Conservation (phyloP, 2,329 filamentous ascomycete species). For the Fusarium sp. region DNA sequence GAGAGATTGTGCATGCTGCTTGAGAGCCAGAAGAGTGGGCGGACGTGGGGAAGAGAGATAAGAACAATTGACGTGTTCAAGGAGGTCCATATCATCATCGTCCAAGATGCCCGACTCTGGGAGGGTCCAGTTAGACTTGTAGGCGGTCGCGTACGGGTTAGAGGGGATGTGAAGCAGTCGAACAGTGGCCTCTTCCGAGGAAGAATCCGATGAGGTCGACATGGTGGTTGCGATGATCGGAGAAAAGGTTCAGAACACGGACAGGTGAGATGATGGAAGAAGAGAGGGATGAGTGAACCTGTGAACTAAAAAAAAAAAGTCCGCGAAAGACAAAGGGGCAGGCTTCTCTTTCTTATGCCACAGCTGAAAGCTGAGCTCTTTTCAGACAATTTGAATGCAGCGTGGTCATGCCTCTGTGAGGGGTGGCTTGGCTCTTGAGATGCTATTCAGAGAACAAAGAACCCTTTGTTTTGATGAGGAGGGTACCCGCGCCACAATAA, state of each 20-base stretch:
- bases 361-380: background rate
- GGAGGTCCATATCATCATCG: slow-evolving; percentile 41
- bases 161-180: slow-evolving; percentile 41
- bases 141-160: slow-evolving; percentile 49
- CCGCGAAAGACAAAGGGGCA: background rate
- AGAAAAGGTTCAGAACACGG: background rate
- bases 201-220: background rate
- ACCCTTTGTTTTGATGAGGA: slow-evolving; percentile 29
- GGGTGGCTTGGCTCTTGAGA: background rate
- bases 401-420: background rate
- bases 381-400: background rate
- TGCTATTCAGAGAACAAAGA: slow-evolving; percentile 45
- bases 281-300: background rate
- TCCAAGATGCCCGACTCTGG: slow-evolving; percentile 44
- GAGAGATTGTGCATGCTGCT: slow-evolving; percentile 74
- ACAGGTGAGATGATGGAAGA: background rate
- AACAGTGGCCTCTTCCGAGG: background rate
- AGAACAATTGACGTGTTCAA: slow-evolving; percentile 68
- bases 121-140: slow-evolving; percentile 44
- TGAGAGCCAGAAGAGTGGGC: slow-evolving; percentile 71
- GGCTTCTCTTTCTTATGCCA: background rate
- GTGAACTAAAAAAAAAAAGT: slow-evolving; percentile 9
- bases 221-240: too few relatives aligned
- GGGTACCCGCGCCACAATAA: background rate
- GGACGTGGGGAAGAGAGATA: slow-evolving; percentile 70